A percentile compares a stretch with the other conserved stretches of the same genome.
These are phyloP conservation scores for Colletotrichum sp. DNA, from an alignment of 2,329 filamentous ascomycete species.

Conservation along the genomic window DNA sequence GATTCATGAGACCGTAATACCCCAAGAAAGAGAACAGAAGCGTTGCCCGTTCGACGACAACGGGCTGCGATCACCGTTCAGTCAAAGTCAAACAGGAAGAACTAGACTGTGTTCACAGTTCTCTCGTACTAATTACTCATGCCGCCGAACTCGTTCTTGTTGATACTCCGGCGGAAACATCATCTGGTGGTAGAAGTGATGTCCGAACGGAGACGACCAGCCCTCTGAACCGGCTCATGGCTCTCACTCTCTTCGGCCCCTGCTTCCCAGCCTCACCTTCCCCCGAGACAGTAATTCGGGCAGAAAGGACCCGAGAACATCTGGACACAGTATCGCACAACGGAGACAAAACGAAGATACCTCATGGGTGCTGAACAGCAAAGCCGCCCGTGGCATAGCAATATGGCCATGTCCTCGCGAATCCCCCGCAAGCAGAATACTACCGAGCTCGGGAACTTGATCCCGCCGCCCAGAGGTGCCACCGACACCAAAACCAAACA, in stretches of 20 bases:
- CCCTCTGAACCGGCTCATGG: too few relatives aligned
- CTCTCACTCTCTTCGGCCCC: background rate
- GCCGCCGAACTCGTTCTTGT: rapidly evolving
- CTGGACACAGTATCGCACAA: too few relatives aligned
- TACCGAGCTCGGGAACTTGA: background rate
- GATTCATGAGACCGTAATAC: too few relatives aligned
- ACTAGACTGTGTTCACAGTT: background rate
- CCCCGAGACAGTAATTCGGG: rapidly evolving
- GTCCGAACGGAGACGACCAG: rapidly evolving
- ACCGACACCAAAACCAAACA: background rate
- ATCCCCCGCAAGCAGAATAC: rapidly evolving
- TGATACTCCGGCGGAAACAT: background rate
- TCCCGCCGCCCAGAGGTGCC: background rate
- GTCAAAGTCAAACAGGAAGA: background rate
- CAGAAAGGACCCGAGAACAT: background rate
- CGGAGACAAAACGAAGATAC: too few relatives aligned
- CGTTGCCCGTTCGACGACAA: too few relatives aligned
- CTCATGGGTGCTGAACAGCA: too few relatives aligned
- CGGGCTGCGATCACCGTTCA: too few relatives aligned
- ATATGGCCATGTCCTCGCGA: background rate
- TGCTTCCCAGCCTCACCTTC: rapidly evolving
- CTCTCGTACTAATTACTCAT: too few relatives aligned
- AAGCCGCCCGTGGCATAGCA: too few relatives aligned
- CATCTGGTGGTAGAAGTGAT: background rate
- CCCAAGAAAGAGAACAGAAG: too few relatives aligned